Base-by-base conservation (phyloP, 176 grass and related monocot genomes). In the Oryza longistaminata region DNA sequence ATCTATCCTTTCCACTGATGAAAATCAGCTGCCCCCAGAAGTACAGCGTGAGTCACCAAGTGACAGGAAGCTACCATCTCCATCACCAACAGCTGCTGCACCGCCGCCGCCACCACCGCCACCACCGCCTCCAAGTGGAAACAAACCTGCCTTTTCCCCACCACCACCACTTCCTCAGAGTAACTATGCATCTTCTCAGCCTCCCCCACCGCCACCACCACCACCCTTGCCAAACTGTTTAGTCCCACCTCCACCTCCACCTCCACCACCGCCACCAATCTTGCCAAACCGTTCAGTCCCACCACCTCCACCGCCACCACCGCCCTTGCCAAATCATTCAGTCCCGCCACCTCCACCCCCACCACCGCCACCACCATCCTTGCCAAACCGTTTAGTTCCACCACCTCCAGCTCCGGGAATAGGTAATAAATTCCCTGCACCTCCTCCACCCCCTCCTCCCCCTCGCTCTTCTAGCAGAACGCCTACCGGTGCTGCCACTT, bases 391-490 rank as follows among this genome's bases (percentile, higher is more conserved):
- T 80, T 53, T 76, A 69, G 50, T 49, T 21, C 82, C 82, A 12
- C 68, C 85, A 4, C 88, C 82, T 45, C 53, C 44, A 29, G 19
- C 46, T 61, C 58, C 66, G 49, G 75, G 73, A 76, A 68, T 74
- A 72, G 26, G 17, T 66, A 69, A 34, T 45, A 87, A 74, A 79
- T 62, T 71, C 80, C 80, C 89, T 55, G 73, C 70, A 0, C 78
- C 90, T 71, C 89, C 92, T 7, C 86, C 86, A 21, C 79, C 86
- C 5, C 87, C 87, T 70, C 88, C 77, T 5, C 69, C 27, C 15
- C 80, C 77, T 80, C 34, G 37, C 25, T 15, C 15, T 37, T 88
- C 86, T 90, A 79, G 31, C 43, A 88, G 53, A 83, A 49, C 14
- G 45, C 44, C 74, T 78, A 81, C 62, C 82, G 42, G 71, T 77